Conservation (phyloP, 495 filamentous ascomycete species). For the Ascodesmis nigricans region DNA sequence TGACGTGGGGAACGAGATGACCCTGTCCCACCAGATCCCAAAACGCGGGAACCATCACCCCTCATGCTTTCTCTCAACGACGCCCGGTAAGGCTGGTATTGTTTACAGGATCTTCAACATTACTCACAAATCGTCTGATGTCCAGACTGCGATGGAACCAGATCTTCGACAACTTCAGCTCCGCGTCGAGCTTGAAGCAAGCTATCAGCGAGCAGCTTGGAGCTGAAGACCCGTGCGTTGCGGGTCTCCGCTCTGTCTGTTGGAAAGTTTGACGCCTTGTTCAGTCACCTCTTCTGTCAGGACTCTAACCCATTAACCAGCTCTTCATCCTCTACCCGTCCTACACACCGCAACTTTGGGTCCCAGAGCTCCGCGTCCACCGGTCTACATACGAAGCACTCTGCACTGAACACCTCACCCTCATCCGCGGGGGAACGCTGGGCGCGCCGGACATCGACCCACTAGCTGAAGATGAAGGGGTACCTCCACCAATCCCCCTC, state of each 20-base stretch:
- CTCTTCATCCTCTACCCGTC: constrained; percentile 60
- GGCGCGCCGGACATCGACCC: constrained; percentile 40
- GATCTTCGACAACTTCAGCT: constrained; percentile 10
- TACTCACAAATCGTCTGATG: too few species aligned
- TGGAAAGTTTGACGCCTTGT: constrained; percentile 52
- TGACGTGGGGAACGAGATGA: too few species aligned
- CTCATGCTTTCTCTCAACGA: too few species aligned
- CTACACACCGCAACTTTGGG: constrained; percentile 46
- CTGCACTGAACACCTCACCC: constrained; percentile 50
- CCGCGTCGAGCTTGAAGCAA: constrained; percentile 30
- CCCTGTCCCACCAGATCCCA: too few species aligned
- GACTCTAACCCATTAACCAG: constrained; percentile 24
- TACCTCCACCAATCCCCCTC: constrained; percentile 16
- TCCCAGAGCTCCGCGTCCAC: constrained; percentile 38
- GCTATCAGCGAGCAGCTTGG: constrained; percentile 33
- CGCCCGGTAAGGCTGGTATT: too few species aligned
- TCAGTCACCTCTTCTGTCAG: constrained; percentile 1
- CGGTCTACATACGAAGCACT: constrained; percentile 52
- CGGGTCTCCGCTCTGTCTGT: constrained; percentile 65
- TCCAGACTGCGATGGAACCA: constrained; percentile 15
- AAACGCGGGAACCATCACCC: too few species aligned
- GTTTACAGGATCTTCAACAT: too few species aligned
- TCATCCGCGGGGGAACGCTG: constrained; percentile 15
- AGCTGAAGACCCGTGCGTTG: constrained; percentile 37
- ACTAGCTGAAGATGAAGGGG: constrained; percentile 62